These are phyloP conservation scores for Westerdykella aurantiaca DNA, from an alignment of 2,329 filamentous ascomycete species.

Conservation along the genomic window DNA sequence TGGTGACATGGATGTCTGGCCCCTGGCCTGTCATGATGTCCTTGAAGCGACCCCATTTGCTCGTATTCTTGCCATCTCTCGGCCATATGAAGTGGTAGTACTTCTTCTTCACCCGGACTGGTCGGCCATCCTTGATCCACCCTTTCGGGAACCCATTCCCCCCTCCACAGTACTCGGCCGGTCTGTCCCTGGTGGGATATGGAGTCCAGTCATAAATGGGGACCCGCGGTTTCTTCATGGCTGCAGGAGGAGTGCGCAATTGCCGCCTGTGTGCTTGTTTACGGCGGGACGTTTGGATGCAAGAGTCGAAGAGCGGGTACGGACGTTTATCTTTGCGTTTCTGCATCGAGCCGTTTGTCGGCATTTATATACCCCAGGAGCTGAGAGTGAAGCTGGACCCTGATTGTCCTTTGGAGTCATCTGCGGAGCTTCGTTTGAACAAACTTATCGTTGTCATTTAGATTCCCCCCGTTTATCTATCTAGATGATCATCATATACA, in stretches of 20 bases:
- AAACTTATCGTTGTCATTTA: not conserved
- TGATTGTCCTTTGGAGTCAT: no score
- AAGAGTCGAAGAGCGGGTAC: no score
- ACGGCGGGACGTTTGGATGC: no score
- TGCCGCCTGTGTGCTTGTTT: no score
- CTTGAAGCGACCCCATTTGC: constrained; percentile 37
- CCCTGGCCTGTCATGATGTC: constrained; percentile 40
- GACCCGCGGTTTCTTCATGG: no score
- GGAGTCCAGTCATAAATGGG: not conserved
- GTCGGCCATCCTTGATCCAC: constrained; percentile 24
- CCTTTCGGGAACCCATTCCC: constrained; percentile 1
- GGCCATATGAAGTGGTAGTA: constrained; percentile 43
- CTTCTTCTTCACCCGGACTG: constrained; percentile 22
- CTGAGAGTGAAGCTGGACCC: no score
- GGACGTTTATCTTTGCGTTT: no score
- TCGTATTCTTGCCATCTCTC: constrained; percentile 38
- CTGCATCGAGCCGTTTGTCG: no score
- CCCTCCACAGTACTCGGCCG: constrained; percentile 18
- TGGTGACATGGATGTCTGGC: constrained; percentile 43
- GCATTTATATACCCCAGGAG: no score
- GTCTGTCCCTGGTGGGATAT: constrained; percentile 1
- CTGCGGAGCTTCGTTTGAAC: no score
- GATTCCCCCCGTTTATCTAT: not conserved
- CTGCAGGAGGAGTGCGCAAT: no score
- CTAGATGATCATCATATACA: not conserved